A percentile compares a stretch with the other conserved stretches of the same genome.
Evolutionary conservation across 2,329 filamentous ascomycete species (phyloP).

Genomic region (Xylaria arbuscula): DNA sequence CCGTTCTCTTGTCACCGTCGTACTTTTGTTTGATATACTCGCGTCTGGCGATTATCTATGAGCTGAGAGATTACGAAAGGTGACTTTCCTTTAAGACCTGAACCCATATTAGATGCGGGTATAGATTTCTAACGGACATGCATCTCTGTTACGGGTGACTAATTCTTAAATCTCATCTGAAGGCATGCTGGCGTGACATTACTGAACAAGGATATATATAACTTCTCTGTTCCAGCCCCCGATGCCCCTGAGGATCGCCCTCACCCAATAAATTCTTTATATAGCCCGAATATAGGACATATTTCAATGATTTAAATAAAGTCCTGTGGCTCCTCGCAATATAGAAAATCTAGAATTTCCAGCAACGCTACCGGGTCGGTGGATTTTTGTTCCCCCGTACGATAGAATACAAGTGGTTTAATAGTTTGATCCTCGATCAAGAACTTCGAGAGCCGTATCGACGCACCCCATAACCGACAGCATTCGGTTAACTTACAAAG

Average conservation of each 20-base stretch:
- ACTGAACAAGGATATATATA: slow-evolving; percentile 32
- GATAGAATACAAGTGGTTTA: slow-evolving; percentile 26
- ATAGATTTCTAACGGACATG: slow-evolving; percentile 2
- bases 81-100: not conserved
- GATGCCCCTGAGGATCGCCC: slow-evolving; percentile 30
- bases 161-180: slow-evolving; percentile 5
- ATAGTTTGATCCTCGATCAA: not conserved
- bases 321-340: not conserved
- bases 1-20: not conserved
- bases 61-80: not conserved
- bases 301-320: slow-evolving; percentile 20
- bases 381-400: slow-evolving; percentile 12
- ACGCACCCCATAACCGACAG: slow-evolving; percentile 8
- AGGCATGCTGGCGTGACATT: slow-evolving; percentile 25
- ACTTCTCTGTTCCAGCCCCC: slow-evolving; percentile 30
- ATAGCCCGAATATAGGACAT: slow-evolving; percentile 13
- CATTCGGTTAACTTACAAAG: not conserved
- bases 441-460: slow-evolving; percentile 3
- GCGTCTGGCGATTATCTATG: not conserved
- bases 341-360: slow-evolving; percentile 20
- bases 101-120: slow-evolving; percentile 1
- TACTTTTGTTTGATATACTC: not conserved
- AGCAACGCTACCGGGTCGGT: slow-evolving; percentile 24
- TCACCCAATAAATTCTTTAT: slow-evolving; percentile 13
- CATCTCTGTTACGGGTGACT: slow-evolving; percentile 19